phyloP scores from a whole-genome alignment of 2,329 filamentous ascomycete species.

The Teratosphaeria epicoccoides region DNA sequence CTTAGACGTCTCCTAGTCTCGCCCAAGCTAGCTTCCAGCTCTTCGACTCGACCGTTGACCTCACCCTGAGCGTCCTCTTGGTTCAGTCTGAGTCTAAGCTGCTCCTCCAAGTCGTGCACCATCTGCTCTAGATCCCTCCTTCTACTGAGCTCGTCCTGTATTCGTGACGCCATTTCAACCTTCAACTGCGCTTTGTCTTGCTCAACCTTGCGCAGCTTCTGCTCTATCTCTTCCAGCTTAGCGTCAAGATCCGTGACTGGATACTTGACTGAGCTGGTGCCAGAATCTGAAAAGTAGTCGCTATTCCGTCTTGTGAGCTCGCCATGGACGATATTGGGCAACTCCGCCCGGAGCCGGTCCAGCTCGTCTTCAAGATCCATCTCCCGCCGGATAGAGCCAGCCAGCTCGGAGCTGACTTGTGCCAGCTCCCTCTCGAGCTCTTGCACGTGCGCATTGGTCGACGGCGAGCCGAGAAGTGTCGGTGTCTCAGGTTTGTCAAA shows the following conservation, averaged over 20 bases:
- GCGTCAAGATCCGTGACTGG: constrained; percentile 50
- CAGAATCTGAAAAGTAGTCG: constrained; percentile 97
- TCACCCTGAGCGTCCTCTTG: constrained; percentile 34
- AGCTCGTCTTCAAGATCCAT: constrained; percentile 94
- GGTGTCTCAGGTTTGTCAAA: constrained; percentile 39
- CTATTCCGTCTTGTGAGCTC: constrained; percentile 65
- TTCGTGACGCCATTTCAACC: constrained; percentile 70
- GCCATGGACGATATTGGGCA: constrained; percentile 38
- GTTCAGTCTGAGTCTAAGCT: constrained; percentile 24
- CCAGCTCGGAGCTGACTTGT: constrained; percentile 85
- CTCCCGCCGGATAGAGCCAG: constrained; percentile 83
- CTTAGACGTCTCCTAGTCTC: constrained; percentile 69
- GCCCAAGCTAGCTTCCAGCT: constrained; percentile 71
- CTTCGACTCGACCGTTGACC: constrained; percentile 54
- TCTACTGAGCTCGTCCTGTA: constrained; percentile 74
- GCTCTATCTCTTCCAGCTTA: constrained; percentile 63
- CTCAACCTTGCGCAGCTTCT: constrained; percentile 70
- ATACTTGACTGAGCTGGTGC: constrained; percentile 72
- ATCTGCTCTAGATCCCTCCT: constrained; percentile 71
- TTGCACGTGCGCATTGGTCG: constrained; percentile 52
- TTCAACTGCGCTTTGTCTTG: constrained; percentile 84
- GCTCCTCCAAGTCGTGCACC: constrained; percentile 70
- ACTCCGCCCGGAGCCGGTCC: constrained; percentile 74
- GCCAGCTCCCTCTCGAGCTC: constrained; percentile 87
- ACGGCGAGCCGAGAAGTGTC: constrained; percentile 30